A percentile compares a stretch with the other conserved stretches of the same genome.
Evolutionary conservation across 441 rosid species (phyloP).

Genomic region (Adansonia rubrostipa): DNA sequence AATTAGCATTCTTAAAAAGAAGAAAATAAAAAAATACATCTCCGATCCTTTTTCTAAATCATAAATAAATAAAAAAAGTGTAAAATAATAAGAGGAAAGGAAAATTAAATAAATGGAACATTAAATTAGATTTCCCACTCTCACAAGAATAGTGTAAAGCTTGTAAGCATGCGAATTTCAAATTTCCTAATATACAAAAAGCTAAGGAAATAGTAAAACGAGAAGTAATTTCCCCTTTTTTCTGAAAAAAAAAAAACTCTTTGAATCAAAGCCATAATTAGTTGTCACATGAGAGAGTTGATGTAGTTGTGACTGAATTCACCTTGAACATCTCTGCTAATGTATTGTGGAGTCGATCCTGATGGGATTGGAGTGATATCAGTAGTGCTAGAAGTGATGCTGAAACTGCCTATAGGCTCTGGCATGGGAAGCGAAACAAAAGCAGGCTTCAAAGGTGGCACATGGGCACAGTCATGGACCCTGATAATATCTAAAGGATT

Average conservation of each 20-base stretch:
- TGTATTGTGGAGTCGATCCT: slow-evolving; percentile 40
- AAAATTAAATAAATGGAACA: neutral
- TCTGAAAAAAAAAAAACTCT: too few species aligned
- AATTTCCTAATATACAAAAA: neutral
- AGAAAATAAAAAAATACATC: too few species aligned
- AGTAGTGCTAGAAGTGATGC: slow-evolving; percentile 13
- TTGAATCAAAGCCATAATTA: neutral
- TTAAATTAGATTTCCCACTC: neutral
- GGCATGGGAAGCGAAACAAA: slow-evolving; percentile 45
- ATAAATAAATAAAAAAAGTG: neutral
- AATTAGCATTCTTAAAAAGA: too few species aligned
- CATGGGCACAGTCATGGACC: slow-evolving; percentile 38
- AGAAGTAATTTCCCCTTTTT: neutral
- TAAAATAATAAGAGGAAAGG: neutral
- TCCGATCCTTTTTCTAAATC: neutral
- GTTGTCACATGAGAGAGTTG: slow-evolving; percentile 21
- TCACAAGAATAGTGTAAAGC: neutral
- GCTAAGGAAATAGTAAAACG: neutral
- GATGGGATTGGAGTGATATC: slow-evolving; percentile 35
- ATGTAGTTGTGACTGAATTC: slow-evolving; percentile 25
- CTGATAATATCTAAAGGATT: slow-evolving; percentile 42
- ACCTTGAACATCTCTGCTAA: slow-evolving; percentile 26
- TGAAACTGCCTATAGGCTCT: slow-evolving; percentile 16
- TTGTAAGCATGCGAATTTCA: neutral
- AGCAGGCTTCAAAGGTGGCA: slow-evolving; percentile 48